Evolutionary conservation across 2,329 filamentous ascomycete species (phyloP), one percentile per base, ranked within the genome.

Genomic region (Emericellopsis cladophorae): DNA sequence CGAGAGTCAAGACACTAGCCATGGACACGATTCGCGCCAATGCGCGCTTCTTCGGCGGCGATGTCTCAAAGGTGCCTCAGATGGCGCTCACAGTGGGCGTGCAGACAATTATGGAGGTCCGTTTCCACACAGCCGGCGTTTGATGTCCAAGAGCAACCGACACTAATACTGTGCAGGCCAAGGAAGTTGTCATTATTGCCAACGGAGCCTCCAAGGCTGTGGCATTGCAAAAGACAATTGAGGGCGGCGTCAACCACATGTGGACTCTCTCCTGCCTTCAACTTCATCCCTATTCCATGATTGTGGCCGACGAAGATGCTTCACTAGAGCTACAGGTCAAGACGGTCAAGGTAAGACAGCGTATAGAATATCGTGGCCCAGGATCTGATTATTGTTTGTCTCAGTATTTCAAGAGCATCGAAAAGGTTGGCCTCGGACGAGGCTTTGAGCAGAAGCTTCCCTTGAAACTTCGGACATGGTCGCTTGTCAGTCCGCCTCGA

Each of bases 11-110:
- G 72, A 92, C 86, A 1, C 66, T 93, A 40, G 84, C 86, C 32
- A 88, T 89, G 54, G 86, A 92, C 61, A 93, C 86, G 37, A 87
- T 92, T 45, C 65, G 89, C 5, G 85, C 85, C 47, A 93, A 93
- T 62, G 86, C 82, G 15, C 72, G 86, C 45, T 92, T 92, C 68
- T 93, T 93, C 56, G 76, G 66, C 49, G 79, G 84, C 46, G 80
- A 92, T 51, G 57, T 89, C 41, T 66, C 66, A 45, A 74, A 79
- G 55, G 86, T 93, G 31, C 86, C 86, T 2, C 78, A 76, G 53
- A 87, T 86, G 76, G 84, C 86, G 11, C 64, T 92, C 59, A 93
- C 85, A 0, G 86, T 93, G 10, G 86, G 86, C 34, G 83, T 93
- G 24, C 79, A 85, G 58, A 93, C 86, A 2, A 79, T 92, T 32